Evolutionary conservation across 2,329 filamentous ascomycete species (phyloP).

Genomic region (Pseudogymnoascus sp.): DNA sequence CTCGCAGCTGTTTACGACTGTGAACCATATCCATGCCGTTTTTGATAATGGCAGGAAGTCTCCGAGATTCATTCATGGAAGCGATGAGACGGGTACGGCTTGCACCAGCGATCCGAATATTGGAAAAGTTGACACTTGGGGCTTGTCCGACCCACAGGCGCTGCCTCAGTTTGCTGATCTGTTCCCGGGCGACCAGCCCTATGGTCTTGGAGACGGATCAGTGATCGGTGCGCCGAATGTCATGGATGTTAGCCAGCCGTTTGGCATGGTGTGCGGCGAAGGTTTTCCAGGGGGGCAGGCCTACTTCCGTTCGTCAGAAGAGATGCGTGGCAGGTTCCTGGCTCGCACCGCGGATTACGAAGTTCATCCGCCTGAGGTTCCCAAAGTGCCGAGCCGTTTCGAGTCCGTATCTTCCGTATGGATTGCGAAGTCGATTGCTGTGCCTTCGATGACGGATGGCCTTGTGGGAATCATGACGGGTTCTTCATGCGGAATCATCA

Average conservation of each 20-base stretch:
- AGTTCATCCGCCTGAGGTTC: conserved; percentile 65
- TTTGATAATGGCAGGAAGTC: conserved; percentile 69
- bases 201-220: conserved; percentile 71
- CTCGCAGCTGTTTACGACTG: conserved; percentile 70
- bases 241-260: conserved; percentile 83
- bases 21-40: conserved; percentile 72
- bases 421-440: conserved; percentile 74
- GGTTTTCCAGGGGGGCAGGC: conserved; percentile 75
- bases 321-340: conserved; percentile 71
- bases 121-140: conserved; percentile 76
- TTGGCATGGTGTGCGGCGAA: conserved; percentile 78
- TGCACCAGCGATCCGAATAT: conserved; percentile 72
- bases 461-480: conserved; percentile 77
- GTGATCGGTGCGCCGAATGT: conserved; percentile 71
- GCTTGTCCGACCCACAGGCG: conserved; percentile 64
- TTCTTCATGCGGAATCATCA: conserved; percentile 75
- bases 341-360: conserved; percentile 52
- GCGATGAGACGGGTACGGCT: conserved; percentile 69
- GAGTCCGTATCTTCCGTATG: conserved; percentile 75
- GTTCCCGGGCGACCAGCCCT: conserved; percentile 65
- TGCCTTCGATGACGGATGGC: conserved; percentile 66
- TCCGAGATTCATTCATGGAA: conserved; percentile 76
- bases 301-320: conserved; percentile 68
- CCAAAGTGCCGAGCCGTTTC: conserved; percentile 60
- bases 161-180: conserved; percentile 74